phyloP scores from a whole-genome alignment of 2,329 filamentous ascomycete genomes.

The Cryphonectria parasitica region DNA sequence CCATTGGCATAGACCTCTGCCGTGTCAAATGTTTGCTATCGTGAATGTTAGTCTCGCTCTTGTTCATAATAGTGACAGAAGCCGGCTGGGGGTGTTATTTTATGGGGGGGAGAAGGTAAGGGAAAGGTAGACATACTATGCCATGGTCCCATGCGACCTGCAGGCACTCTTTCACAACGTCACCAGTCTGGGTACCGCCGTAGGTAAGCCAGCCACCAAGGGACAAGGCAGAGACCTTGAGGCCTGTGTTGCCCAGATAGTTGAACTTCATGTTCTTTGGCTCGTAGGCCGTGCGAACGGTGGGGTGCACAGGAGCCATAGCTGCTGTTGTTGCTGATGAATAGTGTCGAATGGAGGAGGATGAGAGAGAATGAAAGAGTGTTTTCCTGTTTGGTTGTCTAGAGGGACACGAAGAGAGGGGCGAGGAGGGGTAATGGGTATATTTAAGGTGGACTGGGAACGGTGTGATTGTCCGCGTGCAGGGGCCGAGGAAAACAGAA shows the following conservation, averaged over 20 bases:
- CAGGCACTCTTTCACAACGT: slow-evolving; percentile 45
- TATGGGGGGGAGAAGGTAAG: neutral
- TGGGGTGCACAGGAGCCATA: slow-evolving; percentile 24
- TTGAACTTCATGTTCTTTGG: slow-evolving; percentile 67
- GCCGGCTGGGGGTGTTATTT: no score
- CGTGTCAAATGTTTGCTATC: slow-evolving; percentile 55
- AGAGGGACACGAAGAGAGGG: neutral
- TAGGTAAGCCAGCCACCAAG: slow-evolving; percentile 76
- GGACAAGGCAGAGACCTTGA: slow-evolving; percentile 75
- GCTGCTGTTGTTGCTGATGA: slow-evolving; percentile 4
- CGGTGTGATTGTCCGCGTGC: slow-evolving; percentile 4
- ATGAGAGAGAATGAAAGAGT: neutral
- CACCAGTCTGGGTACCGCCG: slow-evolving; percentile 50
- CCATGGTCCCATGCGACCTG: slow-evolving; percentile 55
- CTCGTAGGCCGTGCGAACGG: slow-evolving; percentile 36
- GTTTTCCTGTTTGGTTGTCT: neutral
- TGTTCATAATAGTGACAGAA: no score
- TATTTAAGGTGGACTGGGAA: neutral
- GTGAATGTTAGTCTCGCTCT: no score
- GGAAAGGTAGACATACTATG: slow-evolving; percentile 42
- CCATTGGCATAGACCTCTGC: slow-evolving; percentile 55
- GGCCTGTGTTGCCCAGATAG: slow-evolving; percentile 70
- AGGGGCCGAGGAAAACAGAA: neutral
- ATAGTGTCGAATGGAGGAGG: neutral
- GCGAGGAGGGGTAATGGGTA: no score